Evolutionary conservation across 2,329 filamentous ascomycete genomes (phyloP).

Genomic region (Penicillium sclerotigenum): DNA sequence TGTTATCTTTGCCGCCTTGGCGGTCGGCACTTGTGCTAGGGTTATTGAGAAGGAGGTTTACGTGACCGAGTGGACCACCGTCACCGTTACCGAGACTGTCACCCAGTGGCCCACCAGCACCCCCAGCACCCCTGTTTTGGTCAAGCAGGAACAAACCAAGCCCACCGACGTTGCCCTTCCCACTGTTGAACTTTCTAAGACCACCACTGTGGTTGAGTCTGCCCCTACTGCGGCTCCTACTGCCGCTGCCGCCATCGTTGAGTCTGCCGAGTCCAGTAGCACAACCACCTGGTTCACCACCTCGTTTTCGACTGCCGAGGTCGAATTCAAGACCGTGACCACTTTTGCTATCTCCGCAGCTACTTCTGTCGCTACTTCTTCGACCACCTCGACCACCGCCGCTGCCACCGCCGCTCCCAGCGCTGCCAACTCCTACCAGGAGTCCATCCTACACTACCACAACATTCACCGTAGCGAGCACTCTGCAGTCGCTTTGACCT

Average conservation of each 20-base stretch:
- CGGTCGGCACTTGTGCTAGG: conserved; percentile 33
- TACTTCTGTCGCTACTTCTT: conserved; percentile 27
- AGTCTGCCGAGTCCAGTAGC: conserved; percentile 7
- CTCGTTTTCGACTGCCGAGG: conserved; percentile 22
- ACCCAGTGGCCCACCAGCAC: conserved; percentile 29
- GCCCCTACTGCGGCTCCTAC: conserved; percentile 2
- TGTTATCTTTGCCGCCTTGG: conserved; percentile 36
- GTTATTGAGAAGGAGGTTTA: conserved; percentile 37
- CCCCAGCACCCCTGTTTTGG: conserved; percentile 7
- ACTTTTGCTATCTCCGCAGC: conserved; percentile 37
- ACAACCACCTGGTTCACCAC: conserved; percentile 9
- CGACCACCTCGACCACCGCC: conserved; percentile 21
- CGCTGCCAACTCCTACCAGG: conserved; percentile 32
- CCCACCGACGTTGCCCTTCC: background rate
- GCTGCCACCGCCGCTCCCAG: conserved; percentile 42
- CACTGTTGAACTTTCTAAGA: conserved; percentile 14
- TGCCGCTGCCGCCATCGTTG: conserved; percentile 1
- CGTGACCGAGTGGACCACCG: conserved; percentile 36
- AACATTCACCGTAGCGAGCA: conserved; percentile 85
- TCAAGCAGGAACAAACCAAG: conserved; percentile 12
- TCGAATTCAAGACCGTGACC: conserved; percentile 26
- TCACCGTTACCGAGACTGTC: conserved; percentile 39
- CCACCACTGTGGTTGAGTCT: conserved; percentile 7
- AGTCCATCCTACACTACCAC: conserved; percentile 63
- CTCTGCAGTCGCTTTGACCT: conserved; percentile 62